A percentile compares a stretch with the other conserved stretches of the same genome.
Conservation (phyloP, 2,329 filamentous ascomycete genomes). For the Cladosporium velox region DNA sequence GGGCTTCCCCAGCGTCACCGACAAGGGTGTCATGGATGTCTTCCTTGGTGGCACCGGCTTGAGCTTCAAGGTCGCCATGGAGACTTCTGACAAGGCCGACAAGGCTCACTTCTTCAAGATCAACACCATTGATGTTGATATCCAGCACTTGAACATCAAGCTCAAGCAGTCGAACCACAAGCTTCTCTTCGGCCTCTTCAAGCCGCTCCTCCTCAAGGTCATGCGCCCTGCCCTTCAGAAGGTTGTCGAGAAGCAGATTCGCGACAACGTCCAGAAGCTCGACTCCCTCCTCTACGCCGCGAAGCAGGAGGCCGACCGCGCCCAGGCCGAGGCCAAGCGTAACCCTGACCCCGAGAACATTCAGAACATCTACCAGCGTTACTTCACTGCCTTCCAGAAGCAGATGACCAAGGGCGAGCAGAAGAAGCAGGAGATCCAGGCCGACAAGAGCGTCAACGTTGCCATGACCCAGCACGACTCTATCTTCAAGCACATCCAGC, state of each 20-base stretch:
- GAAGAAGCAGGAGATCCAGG: slow-evolving; percentile 62
- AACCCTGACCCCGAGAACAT: slow-evolving; percentile 68
- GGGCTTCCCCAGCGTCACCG: slow-evolving; percentile 84
- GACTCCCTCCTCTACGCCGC: slow-evolving; percentile 74
- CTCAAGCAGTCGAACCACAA: slow-evolving; percentile 95
- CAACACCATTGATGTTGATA: slow-evolving; percentile 61
- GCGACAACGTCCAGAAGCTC: slow-evolving; percentile 73
- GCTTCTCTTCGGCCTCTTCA: slow-evolving; percentile 80
- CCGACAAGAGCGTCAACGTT: slow-evolving; percentile 76
- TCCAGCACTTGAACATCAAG: slow-evolving; percentile 63
- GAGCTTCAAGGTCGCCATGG: slow-evolving; percentile 87
- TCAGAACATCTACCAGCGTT: slow-evolving; percentile 84
- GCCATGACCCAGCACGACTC: slow-evolving; percentile 86
- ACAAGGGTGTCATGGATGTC: slow-evolving; percentile 86
- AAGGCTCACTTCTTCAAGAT: slow-evolving; percentile 89
- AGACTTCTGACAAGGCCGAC: slow-evolving; percentile 75
- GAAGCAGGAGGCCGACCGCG: slow-evolving; percentile 79
- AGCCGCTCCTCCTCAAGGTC: slow-evolving; percentile 81
- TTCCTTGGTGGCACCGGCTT: slow-evolving; percentile 84
- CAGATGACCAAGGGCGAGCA: slow-evolving; percentile 73
- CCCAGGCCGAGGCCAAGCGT: slow-evolving; percentile 63
- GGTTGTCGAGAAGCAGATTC: slow-evolving; percentile 85
- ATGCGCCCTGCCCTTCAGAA: slow-evolving; percentile 84
- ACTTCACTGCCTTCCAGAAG: slow-evolving; percentile 73
- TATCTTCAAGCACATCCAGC: slow-evolving; percentile 83